phyloP scores from a whole-genome alignment of 2,329 filamentous ascomycete genomes.

The Sordariomycetes sp. region DNA sequence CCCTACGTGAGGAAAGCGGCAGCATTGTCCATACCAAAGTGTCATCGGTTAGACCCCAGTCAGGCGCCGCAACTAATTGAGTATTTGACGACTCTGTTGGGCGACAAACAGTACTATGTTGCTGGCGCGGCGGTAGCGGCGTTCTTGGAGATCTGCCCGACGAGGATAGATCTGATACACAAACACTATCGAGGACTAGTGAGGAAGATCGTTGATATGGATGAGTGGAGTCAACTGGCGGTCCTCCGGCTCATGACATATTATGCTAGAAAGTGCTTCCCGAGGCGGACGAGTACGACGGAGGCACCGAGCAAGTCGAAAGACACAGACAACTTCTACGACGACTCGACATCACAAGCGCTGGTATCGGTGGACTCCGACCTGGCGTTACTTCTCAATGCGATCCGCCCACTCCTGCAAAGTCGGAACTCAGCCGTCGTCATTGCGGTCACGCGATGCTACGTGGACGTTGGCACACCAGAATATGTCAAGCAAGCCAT shows the following conservation, averaged over 20 bases:
- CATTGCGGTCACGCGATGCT: constrained; percentile 76
- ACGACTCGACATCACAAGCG: constrained; percentile 36
- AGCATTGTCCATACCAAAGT: constrained; percentile 90
- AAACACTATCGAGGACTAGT: constrained; percentile 79
- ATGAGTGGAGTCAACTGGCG: constrained; percentile 93
- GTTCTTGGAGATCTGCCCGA: constrained; percentile 82
- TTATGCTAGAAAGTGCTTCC: constrained; percentile 85
- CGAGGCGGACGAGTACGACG: constrained; percentile 37
- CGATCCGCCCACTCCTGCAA: constrained; percentile 75
- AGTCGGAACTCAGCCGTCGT: constrained; percentile 92
- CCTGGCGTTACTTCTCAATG: constrained; percentile 69
- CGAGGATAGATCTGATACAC: constrained; percentile 81
- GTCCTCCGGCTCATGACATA: constrained; percentile 72
- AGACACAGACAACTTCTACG: constrained; percentile 72
- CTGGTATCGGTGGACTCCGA: constrained; percentile 67
- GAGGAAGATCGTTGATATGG: constrained; percentile 94
- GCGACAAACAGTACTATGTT: constrained; percentile 94
- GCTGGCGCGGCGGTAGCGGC: constrained; percentile 85
- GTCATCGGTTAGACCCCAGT: constrained; percentile 80
- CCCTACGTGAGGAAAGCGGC: constrained; percentile 88
- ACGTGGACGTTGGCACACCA: constrained; percentile 72
- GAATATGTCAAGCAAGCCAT: constrained; percentile 68
- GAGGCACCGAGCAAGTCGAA: too few species aligned
- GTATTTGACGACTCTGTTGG: constrained; percentile 67
- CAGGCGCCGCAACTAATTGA: constrained; percentile 80